Conservation (phyloP, 1,284 basidiomycete genomes). For the Cystobasidiaceae sp. region DNA sequence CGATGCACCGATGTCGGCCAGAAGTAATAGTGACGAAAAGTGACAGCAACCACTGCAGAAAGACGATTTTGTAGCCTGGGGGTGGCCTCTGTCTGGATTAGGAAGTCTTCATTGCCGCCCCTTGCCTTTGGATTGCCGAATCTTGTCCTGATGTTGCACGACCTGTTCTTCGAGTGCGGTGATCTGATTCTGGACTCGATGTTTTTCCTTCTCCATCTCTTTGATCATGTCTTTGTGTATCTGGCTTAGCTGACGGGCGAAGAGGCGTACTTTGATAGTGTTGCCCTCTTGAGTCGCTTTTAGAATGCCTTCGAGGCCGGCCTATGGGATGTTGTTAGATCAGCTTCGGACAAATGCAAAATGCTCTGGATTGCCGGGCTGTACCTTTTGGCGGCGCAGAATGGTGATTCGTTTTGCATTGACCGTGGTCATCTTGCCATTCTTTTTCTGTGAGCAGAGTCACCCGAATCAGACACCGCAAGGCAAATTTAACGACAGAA, state of each 20-base stretch:
- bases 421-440: constrained; percentile 10
- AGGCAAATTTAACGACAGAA: too few species aligned
- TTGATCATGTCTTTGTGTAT: constrained; percentile 22
- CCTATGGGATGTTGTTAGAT: too few species aligned
- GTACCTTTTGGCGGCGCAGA: constrained; percentile 12
- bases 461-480: too few species aligned
- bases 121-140: constrained; percentile 17
- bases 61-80: too few species aligned
- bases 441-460: constrained; percentile 27
- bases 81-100: too few species aligned
- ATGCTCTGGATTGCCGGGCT: too few species aligned
- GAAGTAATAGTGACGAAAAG: too few species aligned
- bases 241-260: constrained; percentile 12
- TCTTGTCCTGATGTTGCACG: constrained; percentile 4
- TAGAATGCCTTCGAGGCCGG: constrained; percentile 9
- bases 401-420: constrained; percentile 13
- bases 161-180: constrained; percentile 15
- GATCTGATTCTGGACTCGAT: constrained; percentile 16
- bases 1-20: too few species aligned
- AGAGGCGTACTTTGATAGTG: constrained; percentile 15
- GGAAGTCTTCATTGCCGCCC: constrained; percentile 5
- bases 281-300: constrained; percentile 19
- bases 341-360: too few species aligned
- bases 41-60: too few species aligned
- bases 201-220: constrained; percentile 21